These are phyloP conservation scores for Phytomonas sp. DNA, from an alignment of 208 protist genomes.

Conservation along the genomic window DNA sequence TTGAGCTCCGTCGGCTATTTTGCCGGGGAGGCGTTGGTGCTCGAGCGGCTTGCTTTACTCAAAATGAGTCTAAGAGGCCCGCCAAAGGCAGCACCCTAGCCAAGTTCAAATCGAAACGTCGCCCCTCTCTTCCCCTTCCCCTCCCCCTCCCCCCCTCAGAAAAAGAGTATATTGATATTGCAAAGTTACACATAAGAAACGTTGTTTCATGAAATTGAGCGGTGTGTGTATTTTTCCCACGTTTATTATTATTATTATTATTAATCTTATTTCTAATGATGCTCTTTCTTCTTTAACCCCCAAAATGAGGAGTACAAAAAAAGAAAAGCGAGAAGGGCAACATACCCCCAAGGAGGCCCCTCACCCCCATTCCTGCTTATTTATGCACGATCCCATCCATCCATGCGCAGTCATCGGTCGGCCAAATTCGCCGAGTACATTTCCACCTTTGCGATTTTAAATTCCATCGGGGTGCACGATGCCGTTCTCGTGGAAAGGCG, in stretches of 20 bases:
- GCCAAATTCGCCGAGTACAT: conserved; percentile 82
- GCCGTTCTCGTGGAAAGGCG: conserved; percentile 76
- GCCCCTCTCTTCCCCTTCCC: conserved; percentile 2
- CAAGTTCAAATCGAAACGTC: no score
- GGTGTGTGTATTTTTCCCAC: not conserved
- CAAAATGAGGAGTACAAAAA: conserved; percentile 2
- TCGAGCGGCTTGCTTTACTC: conserved; percentile 33
- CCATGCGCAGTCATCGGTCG: conserved; percentile 28
- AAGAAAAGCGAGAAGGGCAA: not conserved
- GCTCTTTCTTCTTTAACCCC: not conserved
- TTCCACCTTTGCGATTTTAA: conserved; percentile 77
- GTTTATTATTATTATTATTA: not conserved
- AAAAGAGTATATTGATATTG: not conserved
- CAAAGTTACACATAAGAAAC: not conserved
- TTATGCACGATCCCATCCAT: not conserved
- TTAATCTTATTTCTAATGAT: not conserved
- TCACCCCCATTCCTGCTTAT: not conserved
- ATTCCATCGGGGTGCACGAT: conserved; percentile 70
- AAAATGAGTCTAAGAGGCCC: conserved; percentile 19
- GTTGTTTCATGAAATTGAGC: not conserved
- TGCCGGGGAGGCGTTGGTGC: conserved; percentile 23
- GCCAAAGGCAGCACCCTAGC: not conserved
- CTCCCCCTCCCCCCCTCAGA: not conserved
- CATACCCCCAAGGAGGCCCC: not conserved
- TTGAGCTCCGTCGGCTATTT: conserved; percentile 53